Base-by-base conservation (phyloP, 805 yeast species). In the Tetrapisispora namnaoensis region DNA sequence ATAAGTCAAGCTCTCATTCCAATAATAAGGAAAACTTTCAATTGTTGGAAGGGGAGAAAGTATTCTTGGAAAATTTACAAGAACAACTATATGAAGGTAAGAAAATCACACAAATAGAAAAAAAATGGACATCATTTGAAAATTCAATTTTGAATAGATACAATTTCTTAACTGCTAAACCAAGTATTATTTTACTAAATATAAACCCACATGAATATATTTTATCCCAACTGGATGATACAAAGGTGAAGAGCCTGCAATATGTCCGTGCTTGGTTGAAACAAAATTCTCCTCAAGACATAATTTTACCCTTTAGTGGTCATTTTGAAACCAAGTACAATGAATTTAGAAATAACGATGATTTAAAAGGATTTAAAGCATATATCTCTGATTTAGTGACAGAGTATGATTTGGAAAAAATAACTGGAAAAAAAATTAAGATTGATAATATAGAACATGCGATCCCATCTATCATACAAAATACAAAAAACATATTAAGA, bases 111-210 rank as follows among this genome's bases (percentile, higher is more conserved):
- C 77, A 55, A 74, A 78, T 83, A 42, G 79, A 81, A 46, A 72
- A 76, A 45, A 62, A 62, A 5, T 86, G 93, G 88, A 70, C 76
- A 17, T 70, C 72, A 30, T 76, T 76, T 27, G 93, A 88, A 57
- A 78, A 82, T 40, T 79, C 76, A 28, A 70, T 82, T 44, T 75
- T 87, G 48, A 86, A 86, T 66, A 73, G 77, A 36, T 78, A 86
- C 71, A 82, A 80, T 57, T 77, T 89, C 45, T 67, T 89, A 45
- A 88, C 96, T 1, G 89, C 95, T 3, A 89, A 89, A 62, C 96
- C 96, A n/a, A 80, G 90, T 1, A 78, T 88, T 16, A 82, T 82
- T 53, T 64, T 89, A 44, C 73, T 87, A 51, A 89, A 89, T 59
- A 81, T 86, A 18, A 81, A 80, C 46, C 82, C 80, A 55, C 75